A percentile compares a stretch with the other conserved stretches of the same genome.
Conservation (phyloP, 1,284 basidiomycete species). For the Coriolopsis trogii region DNA sequence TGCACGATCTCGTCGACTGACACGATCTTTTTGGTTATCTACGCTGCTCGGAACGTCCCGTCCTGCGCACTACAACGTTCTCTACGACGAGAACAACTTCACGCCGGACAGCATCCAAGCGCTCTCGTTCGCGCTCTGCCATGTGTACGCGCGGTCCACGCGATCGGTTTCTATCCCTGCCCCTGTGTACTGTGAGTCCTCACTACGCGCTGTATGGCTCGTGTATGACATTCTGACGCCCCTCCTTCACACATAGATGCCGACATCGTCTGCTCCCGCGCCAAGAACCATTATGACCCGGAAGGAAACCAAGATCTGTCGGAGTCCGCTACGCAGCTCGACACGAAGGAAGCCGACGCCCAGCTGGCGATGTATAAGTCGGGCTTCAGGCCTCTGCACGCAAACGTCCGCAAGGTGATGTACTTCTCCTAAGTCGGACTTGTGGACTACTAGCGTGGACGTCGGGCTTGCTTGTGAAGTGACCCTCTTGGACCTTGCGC, state of each 20-base stretch:
- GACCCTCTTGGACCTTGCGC: too few species aligned
- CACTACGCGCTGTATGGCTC: conserved; percentile 6
- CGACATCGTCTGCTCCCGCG: conserved; percentile 80
- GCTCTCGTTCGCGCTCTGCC: conserved; percentile 76
- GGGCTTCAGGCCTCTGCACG: conserved; percentile 59
- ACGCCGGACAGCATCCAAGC: conserved; percentile 71
- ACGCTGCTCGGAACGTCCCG: conserved; percentile 52
- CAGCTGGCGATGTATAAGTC: conserved; percentile 56
- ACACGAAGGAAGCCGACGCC: conserved; percentile 41
- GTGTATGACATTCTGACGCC: not conserved
- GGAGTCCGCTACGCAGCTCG: conserved; percentile 50
- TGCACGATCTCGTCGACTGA: conserved; percentile 7
- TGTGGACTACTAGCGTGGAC: not conserved
- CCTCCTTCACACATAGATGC: conserved; percentile 54
- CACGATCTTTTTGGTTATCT: conserved; percentile 16
- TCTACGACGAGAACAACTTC: conserved; percentile 59
- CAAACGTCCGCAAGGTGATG: conserved; percentile 55
- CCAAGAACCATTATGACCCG: conserved; percentile 82
- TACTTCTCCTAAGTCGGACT: conserved; percentile 55
- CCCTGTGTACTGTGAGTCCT: conserved; percentile 76
- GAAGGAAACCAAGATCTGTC: conserved; percentile 49
- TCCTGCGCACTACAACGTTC: conserved; percentile 68
- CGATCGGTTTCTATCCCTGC: conserved; percentile 85
- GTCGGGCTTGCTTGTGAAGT: too few species aligned
- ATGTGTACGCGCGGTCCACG: conserved; percentile 81